Evolutionary conservation across 306 rosid genomes (phyloP).

Genomic region (Cicer arietinum): DNA sequence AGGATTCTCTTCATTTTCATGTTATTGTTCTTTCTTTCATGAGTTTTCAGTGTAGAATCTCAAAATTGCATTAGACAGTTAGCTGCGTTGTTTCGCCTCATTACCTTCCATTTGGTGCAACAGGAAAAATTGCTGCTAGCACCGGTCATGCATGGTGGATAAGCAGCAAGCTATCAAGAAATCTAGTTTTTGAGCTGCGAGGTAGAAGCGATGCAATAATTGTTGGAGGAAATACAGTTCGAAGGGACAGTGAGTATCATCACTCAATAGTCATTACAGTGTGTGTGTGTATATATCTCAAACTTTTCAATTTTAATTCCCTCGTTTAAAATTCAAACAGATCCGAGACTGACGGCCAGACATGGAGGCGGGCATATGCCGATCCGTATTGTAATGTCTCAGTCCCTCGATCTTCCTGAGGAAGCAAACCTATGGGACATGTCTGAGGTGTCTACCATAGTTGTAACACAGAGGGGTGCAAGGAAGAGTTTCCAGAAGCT

Average conservation of each 20-base stretch:
- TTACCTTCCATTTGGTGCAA: conserved; percentile 33
- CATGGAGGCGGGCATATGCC: conserved; percentile 95
- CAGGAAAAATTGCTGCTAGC: conserved; percentile 92
- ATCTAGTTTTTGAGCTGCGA: conserved; percentile 76
- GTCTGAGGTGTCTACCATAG: conserved; percentile 81
- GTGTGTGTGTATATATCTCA: conserved; percentile 17
- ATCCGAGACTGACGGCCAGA: conserved; percentile 90
- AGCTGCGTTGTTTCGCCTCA: not conserved
- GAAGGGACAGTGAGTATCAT: conserved; percentile 78
- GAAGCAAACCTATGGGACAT: conserved; percentile 84
- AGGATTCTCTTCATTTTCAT: conserved; percentile 42
- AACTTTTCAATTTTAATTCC: conserved; percentile 23
- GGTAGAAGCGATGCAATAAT: conserved; percentile 92
- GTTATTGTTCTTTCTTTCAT: not conserved
- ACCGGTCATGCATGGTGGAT: conserved; percentile 90
- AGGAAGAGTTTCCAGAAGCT: conserved; percentile 83
- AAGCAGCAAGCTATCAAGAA: conserved; percentile 75
- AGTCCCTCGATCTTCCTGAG: conserved; percentile 84
- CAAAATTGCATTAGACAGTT: not conserved
- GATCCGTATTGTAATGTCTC: conserved; percentile 75
- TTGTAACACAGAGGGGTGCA: conserved; percentile 93
- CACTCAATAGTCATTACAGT: not conserved
- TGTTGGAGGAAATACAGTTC: conserved; percentile 90
- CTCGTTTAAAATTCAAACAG: conserved; percentile 50
- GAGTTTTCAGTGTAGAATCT: not conserved